These are phyloP conservation scores for Ormosia emarginata DNA, from an alignment of 306 rosid genomes.

Conservation along the genomic window DNA sequence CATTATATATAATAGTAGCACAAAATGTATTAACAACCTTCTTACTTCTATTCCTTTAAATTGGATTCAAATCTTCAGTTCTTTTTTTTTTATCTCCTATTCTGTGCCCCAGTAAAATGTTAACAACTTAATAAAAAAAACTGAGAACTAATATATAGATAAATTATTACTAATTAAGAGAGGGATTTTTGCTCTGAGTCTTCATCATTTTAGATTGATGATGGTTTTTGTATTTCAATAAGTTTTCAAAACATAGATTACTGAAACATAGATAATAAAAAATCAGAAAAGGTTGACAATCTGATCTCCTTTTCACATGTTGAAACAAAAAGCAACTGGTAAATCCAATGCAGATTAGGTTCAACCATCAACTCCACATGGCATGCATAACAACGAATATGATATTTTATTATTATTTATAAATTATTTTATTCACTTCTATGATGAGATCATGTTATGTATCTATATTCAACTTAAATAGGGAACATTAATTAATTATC, in stretches of 20 bases:
- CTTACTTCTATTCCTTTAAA: too few species aligned
- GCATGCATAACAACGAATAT: slow-evolving; percentile 19
- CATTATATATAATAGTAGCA: too few species aligned
- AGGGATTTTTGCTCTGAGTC: too few species aligned
- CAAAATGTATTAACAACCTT: too few species aligned
- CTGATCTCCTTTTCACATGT: slow-evolving; percentile 2
- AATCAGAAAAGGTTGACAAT: neutral
- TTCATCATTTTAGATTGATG: too few species aligned
- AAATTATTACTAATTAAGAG: too few species aligned
- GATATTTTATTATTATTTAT: neutral
- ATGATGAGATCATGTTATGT: neutral
- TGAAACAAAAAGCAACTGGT: slow-evolving; percentile 11
- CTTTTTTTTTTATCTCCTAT: too few species aligned
- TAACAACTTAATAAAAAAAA: too few species aligned
- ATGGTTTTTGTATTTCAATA: too few species aligned
- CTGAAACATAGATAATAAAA: neutral
- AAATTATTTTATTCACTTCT: neutral
- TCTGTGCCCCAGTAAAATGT: too few species aligned
- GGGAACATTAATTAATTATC: neutral
- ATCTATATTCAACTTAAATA: neutral
- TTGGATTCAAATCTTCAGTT: too few species aligned
- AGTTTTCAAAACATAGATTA: neutral
- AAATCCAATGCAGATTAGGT: slow-evolving; percentile 22
- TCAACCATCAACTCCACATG: slow-evolving; percentile 41
- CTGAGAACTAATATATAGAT: too few species aligned